Evolutionary conservation across 208 protist genomes (phyloP), one percentile per base, ranked within the genome.

Genomic region (Trichomonas vaginalis): DNA sequence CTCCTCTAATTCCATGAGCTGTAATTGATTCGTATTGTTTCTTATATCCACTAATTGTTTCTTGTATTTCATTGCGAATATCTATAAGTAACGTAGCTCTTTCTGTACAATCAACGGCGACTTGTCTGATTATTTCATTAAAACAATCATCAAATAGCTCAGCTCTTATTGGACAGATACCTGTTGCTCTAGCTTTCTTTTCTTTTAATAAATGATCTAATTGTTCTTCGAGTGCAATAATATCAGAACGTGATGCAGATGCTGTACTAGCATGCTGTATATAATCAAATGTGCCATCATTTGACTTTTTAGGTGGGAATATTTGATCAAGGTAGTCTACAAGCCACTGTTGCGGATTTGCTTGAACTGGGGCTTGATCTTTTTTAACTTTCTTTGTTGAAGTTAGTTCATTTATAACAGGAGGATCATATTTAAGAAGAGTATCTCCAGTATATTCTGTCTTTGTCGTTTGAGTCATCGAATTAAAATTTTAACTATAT

Each of bases 71-170:
- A 62, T 99, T 98, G 0, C 98, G 96, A 62, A 99, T 97, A 14
- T 99, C 98, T 37, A 99, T 97, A 40, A 99, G 97, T 95, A 99
- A 97, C 51, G 99, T 96, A 15, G 99, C 99, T 12, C 99, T 97
- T 96, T 99, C 98, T 14, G 98, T 98, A 95, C 98, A 99, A 95
- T 99, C 98, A 39, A 99, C 96, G 12, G 98, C 99, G 27, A 99
- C 97, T 96, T 99, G 98, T 15, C 99, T 98, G 95, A 99, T 99
- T 37, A 99, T 70, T 95, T 98, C 98, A 82, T 98, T 97, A 21
- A 99, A 99, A 23, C 98, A 96, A 95, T 99, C 98, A 15, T 97
- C 79, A 96, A 99, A 99, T 9, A 99, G 96, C 96, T 98, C 98
- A 90, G 98, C 98, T 27, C 99, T 97, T 32, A 99, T 98, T 9